Evolutionary conservation across 768 basidiomycete genomes (phyloP), one percentile per base, ranked within the genome.

Genomic region (Leccinum aurantiacum): DNA sequence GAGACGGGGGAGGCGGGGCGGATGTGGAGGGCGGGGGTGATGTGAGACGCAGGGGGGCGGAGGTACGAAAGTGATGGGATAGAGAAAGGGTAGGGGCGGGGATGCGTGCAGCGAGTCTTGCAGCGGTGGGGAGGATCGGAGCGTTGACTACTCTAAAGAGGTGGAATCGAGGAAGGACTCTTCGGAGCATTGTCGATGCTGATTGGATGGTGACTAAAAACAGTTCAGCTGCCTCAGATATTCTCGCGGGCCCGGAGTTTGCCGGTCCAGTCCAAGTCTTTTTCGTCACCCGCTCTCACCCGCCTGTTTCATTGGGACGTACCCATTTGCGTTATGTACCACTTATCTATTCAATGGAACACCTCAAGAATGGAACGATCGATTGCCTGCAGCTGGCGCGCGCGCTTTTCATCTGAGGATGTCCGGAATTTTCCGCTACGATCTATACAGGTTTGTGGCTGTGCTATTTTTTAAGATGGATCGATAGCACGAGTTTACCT

Each of bases 101-200:
- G 9, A 31, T 22, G 8, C 73, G 71, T 2, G 72, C 59, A 24
- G 74, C 67, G 19, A 79, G 62, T 25, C 77, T 77, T 4, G 79
- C 64, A 6, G 79, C 73, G 22, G 82, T 78, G 1, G 88, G 80
- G 14, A 87, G 71, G 15, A 88, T 76, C 1, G 80, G 77, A 17
- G 80, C 60, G 22, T 84, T 60, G 13, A 79, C 68, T 46, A 46
- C 44, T 61, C 81, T 77, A 61, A 86, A 67, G 64, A 82, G 64
- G n/a, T 76, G 76, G 6, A 84, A 63, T 35, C 84, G 80, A 41
- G 75, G 75, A 50, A 83, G 65, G 59, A 82, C 67, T 61, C 74
- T 71, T 56, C 77, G 71, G 60, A 79, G 65, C 73, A 77, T 79
- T 33, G 29, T 27, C 22, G 24, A 48, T 11, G 41, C 41, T 41